These are phyloP conservation scores for Silene noctiflora DNA, from an alignment of 179 eudicot genomes.

Conservation along the genomic window DNA sequence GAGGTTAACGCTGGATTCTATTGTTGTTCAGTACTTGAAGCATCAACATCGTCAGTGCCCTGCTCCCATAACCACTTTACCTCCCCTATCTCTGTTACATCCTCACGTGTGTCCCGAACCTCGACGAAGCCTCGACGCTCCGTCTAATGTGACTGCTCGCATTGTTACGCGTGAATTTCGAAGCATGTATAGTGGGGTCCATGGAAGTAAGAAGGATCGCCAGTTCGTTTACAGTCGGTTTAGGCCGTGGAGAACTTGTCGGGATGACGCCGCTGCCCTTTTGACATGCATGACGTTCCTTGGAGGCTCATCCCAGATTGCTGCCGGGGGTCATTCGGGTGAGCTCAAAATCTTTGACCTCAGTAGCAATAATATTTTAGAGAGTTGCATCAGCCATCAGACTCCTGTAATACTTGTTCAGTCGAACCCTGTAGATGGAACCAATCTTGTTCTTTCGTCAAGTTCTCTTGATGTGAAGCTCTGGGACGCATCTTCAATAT, in stretches of 20 bases:
- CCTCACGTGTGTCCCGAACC: slow-evolving; percentile 98
- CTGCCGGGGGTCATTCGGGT: slow-evolving; percentile 79
- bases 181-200: slow-evolving; percentile 84
- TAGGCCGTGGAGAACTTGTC: slow-evolving; percentile 86
- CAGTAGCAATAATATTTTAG: slow-evolving; percentile 60
- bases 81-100: slow-evolving; percentile 89
- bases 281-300: slow-evolving; percentile 82
- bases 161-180: slow-evolving; percentile 77
- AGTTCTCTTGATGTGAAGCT: slow-evolving; percentile 76
- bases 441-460: slow-evolving; percentile 73
- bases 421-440: slow-evolving; percentile 50
- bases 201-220: slow-evolving; percentile 79
- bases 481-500: slow-evolving; percentile 83
- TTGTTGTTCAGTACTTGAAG: slow-evolving; percentile 88
- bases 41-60: slow-evolving; percentile 99
- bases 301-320: slow-evolving; percentile 79
- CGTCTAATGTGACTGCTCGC: slow-evolving; percentile 85
- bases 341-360: slow-evolving; percentile 86
- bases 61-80: slow-evolving; percentile 94
- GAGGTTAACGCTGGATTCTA: slow-evolving; percentile 75
- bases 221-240: slow-evolving; percentile 93
- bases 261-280: slow-evolving; percentile 73
- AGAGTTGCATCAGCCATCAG: slow-evolving; percentile 66
- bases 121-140: slow-evolving; percentile 76
- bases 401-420: slow-evolving; percentile 62